Base-by-base conservation (phyloP, 31 red algal genomes). In the Porphyra umbilicalis region DNA sequence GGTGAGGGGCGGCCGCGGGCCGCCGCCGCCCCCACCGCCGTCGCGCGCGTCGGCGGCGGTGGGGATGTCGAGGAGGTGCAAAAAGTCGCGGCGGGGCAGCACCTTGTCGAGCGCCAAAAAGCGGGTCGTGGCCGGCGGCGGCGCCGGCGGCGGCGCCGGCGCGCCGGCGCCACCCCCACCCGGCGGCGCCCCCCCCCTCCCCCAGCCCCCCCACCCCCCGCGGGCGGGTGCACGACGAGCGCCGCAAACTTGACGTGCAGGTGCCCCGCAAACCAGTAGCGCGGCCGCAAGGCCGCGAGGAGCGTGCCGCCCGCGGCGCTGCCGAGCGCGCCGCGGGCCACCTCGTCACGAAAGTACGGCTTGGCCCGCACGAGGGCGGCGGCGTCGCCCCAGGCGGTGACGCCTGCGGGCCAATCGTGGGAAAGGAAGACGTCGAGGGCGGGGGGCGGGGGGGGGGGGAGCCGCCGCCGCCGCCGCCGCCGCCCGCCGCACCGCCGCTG, bases 221-320 rank as follows among this genome's bases (percentile, higher is more conserved):
- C 33, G 25, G 88, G 75, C 16, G 36, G 20, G 80, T 95, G 93
- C 16, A 83, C 34, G 14, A 97, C 91, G 39, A 91, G 34, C 18
- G 96, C 93, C n/a, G 85, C 75, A 44, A 91, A 98, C 81, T 92
- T 91, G 82, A 91, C 89, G 81, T 95, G 96, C 80, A 91, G 82
- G 76, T 98, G 96, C n/a, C 90, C 93, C 6, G 96, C 80, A 84
- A 93, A 98, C 93, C 93, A 98, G 68, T 82, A 98, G 38, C 83
- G 75, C 75, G 96, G 96, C 36, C 86, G 79, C 29, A 88, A 34
- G 35, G 57, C 37, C 39, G 71, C 34, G 33, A 98, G 77, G 1
- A 98, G 34, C 33, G 83, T 36, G 35, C 75, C 76, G 14, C 83
- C 35, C 74, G 84, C 88, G 18, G 92, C 90, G 76, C 87, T 88